Conservation (phyloP, 257 asterid genomes). For the Capsicum rhomboideum region DNA sequence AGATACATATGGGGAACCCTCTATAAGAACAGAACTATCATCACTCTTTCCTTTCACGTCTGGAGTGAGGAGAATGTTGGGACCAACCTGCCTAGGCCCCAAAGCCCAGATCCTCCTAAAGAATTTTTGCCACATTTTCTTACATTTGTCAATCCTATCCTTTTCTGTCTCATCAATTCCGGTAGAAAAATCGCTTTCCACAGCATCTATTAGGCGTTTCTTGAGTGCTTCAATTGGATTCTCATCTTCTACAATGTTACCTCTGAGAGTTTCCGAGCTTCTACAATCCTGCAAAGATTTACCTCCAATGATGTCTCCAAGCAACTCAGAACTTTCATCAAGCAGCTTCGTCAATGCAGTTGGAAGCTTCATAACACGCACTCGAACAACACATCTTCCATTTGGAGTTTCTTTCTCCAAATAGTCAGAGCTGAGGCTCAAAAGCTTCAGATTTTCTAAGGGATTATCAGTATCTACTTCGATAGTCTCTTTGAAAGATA, state of each 20-base stretch:
- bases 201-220: slow-evolving; percentile 67
- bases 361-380: slow-evolving; percentile 86
- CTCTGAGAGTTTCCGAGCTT: slow-evolving; percentile 50
- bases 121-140: slow-evolving; percentile 42
- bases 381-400: slow-evolving; percentile 84
- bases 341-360: slow-evolving; percentile 61
- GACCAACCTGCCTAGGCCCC: slow-evolving; percentile 90
- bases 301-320: slow-evolving; percentile 73
- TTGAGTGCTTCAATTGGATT: slow-evolving; percentile 66
- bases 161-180: slow-evolving; percentile 33
- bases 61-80: slow-evolving; percentile 73
- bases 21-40: slow-evolving; percentile 49
- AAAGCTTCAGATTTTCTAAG: slow-evolving; percentile 52
- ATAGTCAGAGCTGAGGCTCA: slow-evolving; percentile 44
- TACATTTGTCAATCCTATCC: slow-evolving; percentile 52
- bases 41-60: slow-evolving; percentile 22
- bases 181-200: slow-evolving; percentile 42
- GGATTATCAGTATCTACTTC: slow-evolving; percentile 56
- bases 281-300: slow-evolving; percentile 56
- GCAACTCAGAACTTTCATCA: slow-evolving; percentile 65
- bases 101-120: slow-evolving; percentile 87
- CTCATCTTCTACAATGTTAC: slow-evolving; percentile 55
- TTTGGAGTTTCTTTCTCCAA: slow-evolving; percentile 75
- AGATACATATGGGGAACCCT: slow-evolving; percentile 65
- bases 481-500: slow-evolving; percentile 79